A percentile compares a stretch with the other conserved stretches of the same genome.
These are phyloP conservation scores for Dentipellis fragilis DNA, from an alignment of 768 basidiomycete genomes.

Conservation along the genomic window DNA sequence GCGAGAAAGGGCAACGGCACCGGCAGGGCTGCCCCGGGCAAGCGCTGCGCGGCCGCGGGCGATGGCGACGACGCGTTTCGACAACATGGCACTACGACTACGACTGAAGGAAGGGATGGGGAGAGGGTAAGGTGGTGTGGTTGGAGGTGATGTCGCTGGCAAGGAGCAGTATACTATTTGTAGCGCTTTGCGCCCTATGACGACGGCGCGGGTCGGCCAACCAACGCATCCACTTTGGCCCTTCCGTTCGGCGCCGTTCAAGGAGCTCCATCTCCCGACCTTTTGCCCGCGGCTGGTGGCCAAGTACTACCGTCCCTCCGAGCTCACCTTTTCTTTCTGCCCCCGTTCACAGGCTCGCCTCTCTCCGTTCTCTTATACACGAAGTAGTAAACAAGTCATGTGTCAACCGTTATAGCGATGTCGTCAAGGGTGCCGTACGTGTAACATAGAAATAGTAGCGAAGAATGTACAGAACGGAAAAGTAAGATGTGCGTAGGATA, in stretches of 20 bases:
- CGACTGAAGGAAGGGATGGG: too few relatives aligned
- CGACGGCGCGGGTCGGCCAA: not conserved
- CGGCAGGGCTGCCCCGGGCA: constrained; percentile 6
- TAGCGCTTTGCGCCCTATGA: not conserved
- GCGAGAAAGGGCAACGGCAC: constrained; percentile 9
- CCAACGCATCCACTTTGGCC: not conserved
- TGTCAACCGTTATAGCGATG: too few relatives aligned
- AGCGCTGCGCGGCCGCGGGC: constrained; percentile 10
- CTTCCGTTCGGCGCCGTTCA: not conserved
- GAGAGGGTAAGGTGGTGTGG: not conserved
- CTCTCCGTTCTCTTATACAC: too few relatives aligned
- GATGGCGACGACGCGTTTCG: constrained; percentile 15
- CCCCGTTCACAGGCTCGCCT: too few relatives aligned
- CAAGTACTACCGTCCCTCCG: too few relatives aligned
- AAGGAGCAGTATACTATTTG: not conserved
- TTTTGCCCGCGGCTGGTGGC: too few relatives aligned
- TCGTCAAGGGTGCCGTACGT: too few relatives aligned
- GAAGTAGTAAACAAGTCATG: too few relatives aligned
- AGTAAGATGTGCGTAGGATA: not conserved
- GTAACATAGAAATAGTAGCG: not conserved
- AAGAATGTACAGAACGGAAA: not conserved
- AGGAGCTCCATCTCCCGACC: too few relatives aligned
- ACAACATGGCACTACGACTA: constrained; percentile 6
- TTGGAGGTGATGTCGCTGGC: not conserved
- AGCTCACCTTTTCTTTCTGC: too few relatives aligned